Conservation (phyloP, 2,329 filamentous ascomycete genomes). For the Pezicula neosporulosa region DNA sequence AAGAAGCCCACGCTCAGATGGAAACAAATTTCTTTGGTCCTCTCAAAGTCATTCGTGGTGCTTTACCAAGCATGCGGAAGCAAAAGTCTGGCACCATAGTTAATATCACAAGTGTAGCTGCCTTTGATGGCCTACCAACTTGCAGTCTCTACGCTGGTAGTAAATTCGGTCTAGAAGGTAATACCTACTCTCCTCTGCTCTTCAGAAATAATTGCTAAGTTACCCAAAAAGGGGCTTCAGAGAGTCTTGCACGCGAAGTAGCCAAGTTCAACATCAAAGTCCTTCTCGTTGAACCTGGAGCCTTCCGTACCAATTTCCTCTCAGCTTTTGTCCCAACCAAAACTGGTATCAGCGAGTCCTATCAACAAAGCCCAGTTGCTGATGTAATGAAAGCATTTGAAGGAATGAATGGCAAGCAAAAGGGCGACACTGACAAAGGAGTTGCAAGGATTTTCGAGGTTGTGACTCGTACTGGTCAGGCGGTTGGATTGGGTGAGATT, state of each 20-base stretch:
- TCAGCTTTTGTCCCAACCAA: neutral
- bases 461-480: neutral
- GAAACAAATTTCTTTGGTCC: conserved; percentile 52
- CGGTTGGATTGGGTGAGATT: neutral
- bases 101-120: conserved; percentile 6
- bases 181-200: no score
- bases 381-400: neutral
- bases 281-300: conserved; percentile 6
- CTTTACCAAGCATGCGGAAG: conserved; percentile 41
- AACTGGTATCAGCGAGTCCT: no score
- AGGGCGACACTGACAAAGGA: neutral
- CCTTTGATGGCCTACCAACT: neutral
- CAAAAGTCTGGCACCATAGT: conserved; percentile 32
- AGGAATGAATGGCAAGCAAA: neutral
- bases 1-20: conserved; percentile 27
- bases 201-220: no score
- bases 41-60: conserved; percentile 43
- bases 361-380: neutral
- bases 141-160: conserved; percentile 1
- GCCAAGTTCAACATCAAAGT: conserved; percentile 5
- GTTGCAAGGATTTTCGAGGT: neutral
- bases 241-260: conserved; percentile 29
- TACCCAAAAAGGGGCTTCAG: conserved; percentile 22
- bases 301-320: conserved; percentile 3
- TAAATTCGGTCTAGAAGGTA: conserved; percentile 10